Percentiles rank a stretch among this genome's conserved stretches.
Evolutionary conservation across 2,329 filamentous ascomycete species (phyloP).

Genomic region (Hypoxylon sp.): DNA sequence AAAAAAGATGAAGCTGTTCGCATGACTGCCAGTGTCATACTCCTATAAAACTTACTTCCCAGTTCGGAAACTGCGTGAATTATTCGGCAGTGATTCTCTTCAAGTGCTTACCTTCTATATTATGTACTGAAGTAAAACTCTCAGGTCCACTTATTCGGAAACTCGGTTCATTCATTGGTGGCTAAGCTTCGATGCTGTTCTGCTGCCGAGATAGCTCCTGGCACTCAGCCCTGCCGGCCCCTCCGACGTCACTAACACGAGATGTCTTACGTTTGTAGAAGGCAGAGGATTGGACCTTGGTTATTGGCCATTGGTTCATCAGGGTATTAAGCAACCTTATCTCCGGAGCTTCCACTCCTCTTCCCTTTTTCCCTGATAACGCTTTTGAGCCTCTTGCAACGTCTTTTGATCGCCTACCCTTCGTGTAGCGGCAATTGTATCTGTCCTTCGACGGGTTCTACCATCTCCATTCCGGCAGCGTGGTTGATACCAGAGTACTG

Average conservation of each 20-base stretch:
- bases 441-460: not conserved
- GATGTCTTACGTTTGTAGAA: constrained; percentile 10
- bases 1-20: not conserved
- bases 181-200: constrained; percentile 8
- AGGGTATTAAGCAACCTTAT: constrained; percentile 34
- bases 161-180: constrained; percentile 14
- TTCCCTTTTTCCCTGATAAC: constrained; percentile 24
- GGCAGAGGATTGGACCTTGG: constrained; percentile 19
- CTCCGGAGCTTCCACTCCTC: constrained; percentile 34
- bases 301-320: constrained; percentile 2
- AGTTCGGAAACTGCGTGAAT: not conserved
- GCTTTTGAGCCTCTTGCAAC: constrained; percentile 25
- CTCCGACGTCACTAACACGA: constrained; percentile 36
- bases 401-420: constrained; percentile 8
- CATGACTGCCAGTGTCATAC: not conserved
- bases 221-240: constrained; percentile 18
- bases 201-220: constrained; percentile 11
- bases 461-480: constrained; percentile 1
- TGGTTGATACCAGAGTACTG: constrained; percentile 12
- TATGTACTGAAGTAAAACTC: not conserved
- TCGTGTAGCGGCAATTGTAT: constrained; percentile 18
- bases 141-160: constrained; percentile 13
- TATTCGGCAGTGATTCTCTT: not conserved
- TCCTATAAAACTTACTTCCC: not conserved
- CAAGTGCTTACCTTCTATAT: not conserved